These are phyloP conservation scores for Xylaria castorea DNA, from an alignment of 495 filamentous ascomycete species.

Conservation along the genomic window DNA sequence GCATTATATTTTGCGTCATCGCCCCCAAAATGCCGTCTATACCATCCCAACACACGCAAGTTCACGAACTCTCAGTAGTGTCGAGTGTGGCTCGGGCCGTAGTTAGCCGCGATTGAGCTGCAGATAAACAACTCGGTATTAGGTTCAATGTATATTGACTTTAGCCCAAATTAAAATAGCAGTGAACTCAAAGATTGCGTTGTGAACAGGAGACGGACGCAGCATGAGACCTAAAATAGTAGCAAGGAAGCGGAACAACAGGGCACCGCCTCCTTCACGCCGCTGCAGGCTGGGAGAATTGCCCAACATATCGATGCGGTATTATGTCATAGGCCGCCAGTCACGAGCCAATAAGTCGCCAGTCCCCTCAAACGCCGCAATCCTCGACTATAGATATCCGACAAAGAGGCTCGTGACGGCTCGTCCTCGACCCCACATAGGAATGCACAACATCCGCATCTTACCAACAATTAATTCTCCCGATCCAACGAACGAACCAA, in stretches of 20 bases:
- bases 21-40: neutral
- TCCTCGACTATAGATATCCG: neutral
- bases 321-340: neutral
- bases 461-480: neutral
- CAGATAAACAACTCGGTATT: neutral
- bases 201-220: neutral
- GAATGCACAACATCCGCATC: neutral
- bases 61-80: neutral
- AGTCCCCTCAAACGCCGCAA: neutral
- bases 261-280: neutral
- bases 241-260: neutral
- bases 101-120: neutral
- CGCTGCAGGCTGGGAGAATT: neutral
- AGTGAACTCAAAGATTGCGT: neutral
- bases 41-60: neutral
- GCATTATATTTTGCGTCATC: no score
- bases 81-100: neutral
- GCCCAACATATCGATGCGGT: neutral
- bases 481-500: neutral
- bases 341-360: neutral
- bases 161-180: no score
- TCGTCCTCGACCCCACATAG: neutral
- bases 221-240: conserved; percentile 5
- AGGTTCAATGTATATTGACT: neutral
- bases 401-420: neutral